A percentile compares a stretch with the other conserved stretches of the same genome.
Conservation (phyloP, 805 yeast species). For the Candida maltosa region DNA sequence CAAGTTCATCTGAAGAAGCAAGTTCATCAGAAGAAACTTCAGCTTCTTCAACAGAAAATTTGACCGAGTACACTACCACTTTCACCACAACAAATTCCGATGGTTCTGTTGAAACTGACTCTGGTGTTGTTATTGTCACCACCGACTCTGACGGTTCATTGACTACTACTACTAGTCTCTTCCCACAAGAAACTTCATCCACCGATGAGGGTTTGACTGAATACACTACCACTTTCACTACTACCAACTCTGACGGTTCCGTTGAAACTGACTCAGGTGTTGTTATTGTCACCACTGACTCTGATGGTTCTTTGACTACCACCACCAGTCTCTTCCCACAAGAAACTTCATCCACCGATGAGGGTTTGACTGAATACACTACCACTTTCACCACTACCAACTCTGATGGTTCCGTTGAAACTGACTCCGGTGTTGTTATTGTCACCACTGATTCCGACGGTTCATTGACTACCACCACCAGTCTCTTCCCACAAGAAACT, state of each 20-base stretch:
- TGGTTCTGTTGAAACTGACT: slow-evolving; percentile 12
- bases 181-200: slow-evolving; percentile 1
- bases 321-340: slow-evolving; percentile 7
- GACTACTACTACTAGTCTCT: neutral
- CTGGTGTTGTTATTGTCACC: slow-evolving; percentile 9
- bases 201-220: slow-evolving; percentile 2
- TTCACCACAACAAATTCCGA: slow-evolving; percentile 11
- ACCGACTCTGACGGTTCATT: neutral
- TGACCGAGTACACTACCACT: slow-evolving; percentile 9
- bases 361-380: slow-evolving; percentile 8
- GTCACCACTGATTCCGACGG: neutral
- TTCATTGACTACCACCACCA: neutral
- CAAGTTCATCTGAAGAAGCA: neutral
- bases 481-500: slow-evolving; percentile 2
- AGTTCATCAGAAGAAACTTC: neutral
- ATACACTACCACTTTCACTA: slow-evolving; percentile 9
- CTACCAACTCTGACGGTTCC: slow-evolving; percentile 11
- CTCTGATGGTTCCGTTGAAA: slow-evolving; percentile 5
- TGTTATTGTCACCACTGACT: slow-evolving; percentile 14
- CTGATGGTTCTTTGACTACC: slow-evolving; percentile 12
- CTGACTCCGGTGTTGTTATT: slow-evolving; percentile 3
- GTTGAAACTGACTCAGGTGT: slow-evolving; percentile 14
- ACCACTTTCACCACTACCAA: slow-evolving; percentile 8
- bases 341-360: slow-evolving; percentile 3
- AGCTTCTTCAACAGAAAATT: slow-evolving; percentile 8